Base-by-base conservation (phyloP, 257 asterid genomes). In the Ophiorrhiza pumila region DNA sequence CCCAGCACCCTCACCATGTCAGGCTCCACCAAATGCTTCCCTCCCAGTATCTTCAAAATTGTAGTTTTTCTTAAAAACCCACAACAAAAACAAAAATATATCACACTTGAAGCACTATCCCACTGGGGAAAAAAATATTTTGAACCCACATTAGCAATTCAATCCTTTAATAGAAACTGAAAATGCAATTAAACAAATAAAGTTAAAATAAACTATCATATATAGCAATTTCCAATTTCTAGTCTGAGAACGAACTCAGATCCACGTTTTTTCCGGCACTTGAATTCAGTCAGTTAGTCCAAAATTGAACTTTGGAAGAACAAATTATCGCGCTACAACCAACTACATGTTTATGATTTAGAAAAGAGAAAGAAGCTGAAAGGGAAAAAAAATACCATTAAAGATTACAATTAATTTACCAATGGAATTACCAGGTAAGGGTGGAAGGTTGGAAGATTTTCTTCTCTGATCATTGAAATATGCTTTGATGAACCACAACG, bases 21-120 rank as follows among this genome's bases (percentile, higher is more conserved):
- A 39, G 78, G 96, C n/a, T 84, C 95, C 86, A 92, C 98, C 98
- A 95, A 85, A 78, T 95, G 98, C 89, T 92, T 95, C 80, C 99
- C 99, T 75, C 99, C 98, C 50, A 92, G 73, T 52, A 92, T 95
- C 81, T 95, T 95, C 90, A 95, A 80, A 17, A 95, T 89, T 15
- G 99, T 95, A 0, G 99, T 95, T 79, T 95, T 95, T 68, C 99
- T 98, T 95, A 60, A 47, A 76, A 75, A 20, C 49, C 25, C 63
- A 57, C 42, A 27, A 37, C 63, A 52, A 17, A 0, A 13, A 57
- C 31, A 15, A 3, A 27, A 34, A 49, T 15, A n/a, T 11, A 57
- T 57, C 63, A 45, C 70, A 64, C 22, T 64, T 52, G 9, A 41
- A 22, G 39, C 5, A 52, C n/a, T 52, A 52, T 11, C n/a, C 29